A percentile compares a stretch with the other conserved stretches of the same genome.
These are phyloP conservation scores for Andrographis paniculata DNA, from an alignment of 305 asterid species.

Conservation along the genomic window DNA sequence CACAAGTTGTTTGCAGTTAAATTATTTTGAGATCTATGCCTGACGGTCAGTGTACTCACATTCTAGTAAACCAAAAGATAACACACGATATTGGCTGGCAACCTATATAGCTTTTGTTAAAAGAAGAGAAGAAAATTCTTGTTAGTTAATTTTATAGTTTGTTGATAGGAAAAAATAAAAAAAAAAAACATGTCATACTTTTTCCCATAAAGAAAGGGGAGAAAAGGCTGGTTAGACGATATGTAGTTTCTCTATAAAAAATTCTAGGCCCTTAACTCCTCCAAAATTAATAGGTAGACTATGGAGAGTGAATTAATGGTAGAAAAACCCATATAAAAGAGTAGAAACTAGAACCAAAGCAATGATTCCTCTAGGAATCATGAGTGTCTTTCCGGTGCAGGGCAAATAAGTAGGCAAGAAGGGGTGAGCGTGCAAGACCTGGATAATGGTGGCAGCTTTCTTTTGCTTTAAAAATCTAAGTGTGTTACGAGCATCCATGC, in stretches of 20 bases:
- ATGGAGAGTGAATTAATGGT: conserved; percentile 3
- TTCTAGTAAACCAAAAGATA: too few relatives aligned
- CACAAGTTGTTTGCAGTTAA: too few relatives aligned
- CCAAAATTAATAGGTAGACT: background rate
- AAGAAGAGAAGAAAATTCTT: too few relatives aligned
- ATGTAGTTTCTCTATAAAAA: conserved; percentile 3
- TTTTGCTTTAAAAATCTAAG: conserved; percentile 34
- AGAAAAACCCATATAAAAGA: conserved; percentile 4
- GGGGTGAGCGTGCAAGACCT: conserved; percentile 27
- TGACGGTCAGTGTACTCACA: too few relatives aligned
- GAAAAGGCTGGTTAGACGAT: background rate
- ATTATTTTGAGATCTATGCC: too few relatives aligned
- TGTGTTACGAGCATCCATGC: conserved; percentile 53
- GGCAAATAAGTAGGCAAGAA: too few relatives aligned
- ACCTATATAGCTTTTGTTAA: too few relatives aligned
- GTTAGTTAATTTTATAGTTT: too few relatives aligned
- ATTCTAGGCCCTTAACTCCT: background rate
- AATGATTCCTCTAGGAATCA: conserved; percentile 6
- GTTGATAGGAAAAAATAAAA: too few relatives aligned
- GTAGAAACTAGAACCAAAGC: background rate
- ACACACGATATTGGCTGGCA: too few relatives aligned
- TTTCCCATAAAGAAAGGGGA: background rate
- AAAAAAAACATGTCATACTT: too few relatives aligned
- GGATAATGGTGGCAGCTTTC: conserved; percentile 47
- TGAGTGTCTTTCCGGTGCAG: background rate